Base-by-base conservation (phyloP, 1,284 basidiomycete genomes). In the Ceratobasidium sp. region DNA sequence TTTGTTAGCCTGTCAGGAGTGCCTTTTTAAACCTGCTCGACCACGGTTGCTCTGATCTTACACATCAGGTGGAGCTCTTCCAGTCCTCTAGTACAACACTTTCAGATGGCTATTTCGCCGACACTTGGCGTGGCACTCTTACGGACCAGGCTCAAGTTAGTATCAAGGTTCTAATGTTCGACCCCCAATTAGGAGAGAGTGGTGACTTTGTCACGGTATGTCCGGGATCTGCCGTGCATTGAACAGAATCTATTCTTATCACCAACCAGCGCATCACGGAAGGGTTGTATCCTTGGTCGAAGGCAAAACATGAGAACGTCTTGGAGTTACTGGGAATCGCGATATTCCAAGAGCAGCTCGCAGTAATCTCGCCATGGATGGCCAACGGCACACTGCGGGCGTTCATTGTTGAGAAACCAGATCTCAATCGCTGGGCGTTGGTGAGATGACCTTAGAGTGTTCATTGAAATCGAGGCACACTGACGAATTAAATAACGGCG, bases 161-260 rank as follows among this genome's bases (percentile, higher is more conserved):
- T 5, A n/a, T 65, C 63, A 65, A 65, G 33, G 44, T 36, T 36
- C 24, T 62, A 24, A 24, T 36, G 41, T n/a, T 62, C 5, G 36
- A 62, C 45, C 44, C 59, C 1, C 11, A 1, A 36, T 45, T 22
- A 2, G 33, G 27, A 24, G 24, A 19, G 8, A 8, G 44, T 44
- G 15, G 22, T 0, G 50, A 64, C 14, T 31, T 11, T 29, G 29
- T 64, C 5, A 64, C 48, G 36, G 27, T 59, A 22, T 24, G 45
- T 17, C 14, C 29, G 0, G 24, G 2, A n/a, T n/a, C n/a, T n/a
- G n/a, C n/a, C n/a, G n/a, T n/a, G n/a, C n/a, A n/a, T n/a, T n/a
- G n/a, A n/a, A n/a, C n/a, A n/a, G n/a, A n/a, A n/a, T n/a, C n/a
- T n/a, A n/a, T 41, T 41, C 48, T 24, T 17, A 51, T 6, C 15